Conservation (phyloP, 495 filamentous ascomycete species). For the Baudoinia panamericana region DNA sequence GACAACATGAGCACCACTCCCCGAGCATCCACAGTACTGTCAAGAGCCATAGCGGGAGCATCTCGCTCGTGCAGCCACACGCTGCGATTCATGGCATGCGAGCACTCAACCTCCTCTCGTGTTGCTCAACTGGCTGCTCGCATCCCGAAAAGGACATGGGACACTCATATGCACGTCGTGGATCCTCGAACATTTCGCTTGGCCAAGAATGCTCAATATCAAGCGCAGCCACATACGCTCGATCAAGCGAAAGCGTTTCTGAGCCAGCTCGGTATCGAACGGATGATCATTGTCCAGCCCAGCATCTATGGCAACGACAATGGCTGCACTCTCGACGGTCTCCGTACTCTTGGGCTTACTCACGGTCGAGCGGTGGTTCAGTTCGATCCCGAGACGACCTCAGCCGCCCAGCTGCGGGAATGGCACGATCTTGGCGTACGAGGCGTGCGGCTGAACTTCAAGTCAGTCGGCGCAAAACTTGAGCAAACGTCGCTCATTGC, state of each 20-base stretch:
- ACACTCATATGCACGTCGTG: slow-evolving; percentile 43
- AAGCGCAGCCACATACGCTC: slow-evolving; percentile 15
- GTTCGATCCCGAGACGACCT: slow-evolving; percentile 33
- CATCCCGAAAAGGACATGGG: slow-evolving; percentile 29
- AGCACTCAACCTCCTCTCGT: neutral
- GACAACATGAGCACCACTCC: too few relatives aligned
- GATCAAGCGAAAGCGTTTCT: slow-evolving; percentile 13
- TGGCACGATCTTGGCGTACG: slow-evolving; percentile 40
- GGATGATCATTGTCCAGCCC: slow-evolving; percentile 38
- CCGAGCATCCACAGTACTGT: too few relatives aligned
- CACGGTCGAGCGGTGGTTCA: slow-evolving; percentile 39
- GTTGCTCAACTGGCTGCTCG: slow-evolving; percentile 10
- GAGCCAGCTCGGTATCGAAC: slow-evolving; percentile 9
- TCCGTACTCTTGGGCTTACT: slow-evolving; percentile 25
- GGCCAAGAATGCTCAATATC: slow-evolving; percentile 10
- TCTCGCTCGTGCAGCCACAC: too few relatives aligned
- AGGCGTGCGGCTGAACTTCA: slow-evolving; percentile 40
- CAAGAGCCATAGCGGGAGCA: too few relatives aligned
- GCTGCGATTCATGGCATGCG: neutral
- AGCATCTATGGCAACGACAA: slow-evolving; percentile 42
- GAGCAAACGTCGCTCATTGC: slow-evolving; percentile 27
- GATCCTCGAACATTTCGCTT: slow-evolving; percentile 26
- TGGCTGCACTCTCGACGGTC: slow-evolving; percentile 38
- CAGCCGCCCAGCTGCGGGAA: slow-evolving; percentile 27
- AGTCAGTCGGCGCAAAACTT: slow-evolving; percentile 33